Evolutionary conservation across 352 stramenopile species (phyloP), one percentile per base, ranked within the genome.

Genomic region (Phytophthora pini): DNA sequence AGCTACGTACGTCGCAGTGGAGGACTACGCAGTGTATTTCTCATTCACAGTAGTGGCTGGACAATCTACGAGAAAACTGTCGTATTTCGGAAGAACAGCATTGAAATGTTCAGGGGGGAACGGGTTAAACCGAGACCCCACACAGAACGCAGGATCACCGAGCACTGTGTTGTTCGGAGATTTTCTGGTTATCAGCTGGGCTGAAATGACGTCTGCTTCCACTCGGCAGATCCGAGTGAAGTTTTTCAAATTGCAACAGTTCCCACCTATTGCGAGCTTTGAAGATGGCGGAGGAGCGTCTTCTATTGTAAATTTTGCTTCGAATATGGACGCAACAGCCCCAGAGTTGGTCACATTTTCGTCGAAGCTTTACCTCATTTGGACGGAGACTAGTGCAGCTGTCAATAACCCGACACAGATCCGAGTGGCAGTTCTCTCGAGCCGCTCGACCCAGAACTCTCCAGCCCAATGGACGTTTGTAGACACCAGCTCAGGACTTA

Each of bases 1-100:
- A 4, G 56, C 77, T 0, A 60, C 60, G 1, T 75, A 84, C 5
- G 55, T 87, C 26, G 64, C 72, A 26, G 70, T 51, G 5, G 77
- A 84, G 27, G 68, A 77, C 26, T 64, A 83, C 39, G 44, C 60
- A 2, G 41, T 88, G 4, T 94, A 83, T 48, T 92, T 94, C 43
- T 67, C 72, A 2, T 84, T 86, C 13, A 72, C 63, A 0, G 65
- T 94, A 12, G 40, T 47, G 8, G 15, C 38, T 0, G 72, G 75
- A 0, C 74, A 92, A 27, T 89, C 86, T 5, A 83, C 69, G 0
- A 55, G 51, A 2, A 76, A 70, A 2, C 38, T 91, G 0, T 52
- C 72, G 2, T 89, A 87, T 56, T 70, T 61, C n/a, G 69, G 70
- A 2, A 63, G 72, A 34, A 74, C 68, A 4, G 70, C 78, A 15